Conservation (phyloP, 495 filamentous ascomycete species). For the Aspergillus sclerotioniger region DNA sequence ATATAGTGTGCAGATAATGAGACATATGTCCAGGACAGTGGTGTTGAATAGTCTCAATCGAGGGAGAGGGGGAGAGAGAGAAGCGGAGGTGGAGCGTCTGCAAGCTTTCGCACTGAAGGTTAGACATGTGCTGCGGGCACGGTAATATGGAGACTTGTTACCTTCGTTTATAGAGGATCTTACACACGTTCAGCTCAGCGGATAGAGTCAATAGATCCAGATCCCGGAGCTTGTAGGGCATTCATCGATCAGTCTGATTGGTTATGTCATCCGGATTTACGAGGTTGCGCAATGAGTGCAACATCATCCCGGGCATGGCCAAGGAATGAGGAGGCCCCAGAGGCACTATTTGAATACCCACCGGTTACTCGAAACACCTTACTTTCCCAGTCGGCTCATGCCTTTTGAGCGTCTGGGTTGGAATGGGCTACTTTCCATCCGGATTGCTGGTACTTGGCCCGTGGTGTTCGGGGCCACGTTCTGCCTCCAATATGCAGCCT, state of each 20-base stretch:
- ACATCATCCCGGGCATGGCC: neutral
- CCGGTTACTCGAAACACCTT: conserved; percentile 7
- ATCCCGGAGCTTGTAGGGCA: conserved; percentile 1
- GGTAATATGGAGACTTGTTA: neutral
- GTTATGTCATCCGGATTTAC: neutral
- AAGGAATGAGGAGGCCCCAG: conserved; percentile 4
- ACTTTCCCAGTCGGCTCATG: neutral
- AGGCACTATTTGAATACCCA: conserved; percentile 7
- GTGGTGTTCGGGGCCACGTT: neutral
- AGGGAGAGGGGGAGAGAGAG: neutral
- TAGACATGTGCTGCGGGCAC: neutral
- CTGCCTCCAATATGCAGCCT: neutral
- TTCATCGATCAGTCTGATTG: neutral
- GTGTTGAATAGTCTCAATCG: neutral
- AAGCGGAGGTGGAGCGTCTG: neutral
- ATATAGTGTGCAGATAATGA: neutral
- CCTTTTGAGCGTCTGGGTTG: neutral
- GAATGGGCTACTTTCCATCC: conserved; percentile 3
- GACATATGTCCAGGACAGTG: neutral
- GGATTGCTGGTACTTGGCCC: neutral
- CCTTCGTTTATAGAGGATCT: neutral
- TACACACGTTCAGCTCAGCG: conserved; percentile 1
- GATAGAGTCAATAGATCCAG: neutral
- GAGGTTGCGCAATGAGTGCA: conserved; percentile 9
- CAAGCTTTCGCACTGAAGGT: neutral